Evolutionary conservation across 176 grass and related monocot species (phyloP), one percentile per base, ranked within the genome.

Genomic region (barley (Hordeum vulgare)): DNA sequence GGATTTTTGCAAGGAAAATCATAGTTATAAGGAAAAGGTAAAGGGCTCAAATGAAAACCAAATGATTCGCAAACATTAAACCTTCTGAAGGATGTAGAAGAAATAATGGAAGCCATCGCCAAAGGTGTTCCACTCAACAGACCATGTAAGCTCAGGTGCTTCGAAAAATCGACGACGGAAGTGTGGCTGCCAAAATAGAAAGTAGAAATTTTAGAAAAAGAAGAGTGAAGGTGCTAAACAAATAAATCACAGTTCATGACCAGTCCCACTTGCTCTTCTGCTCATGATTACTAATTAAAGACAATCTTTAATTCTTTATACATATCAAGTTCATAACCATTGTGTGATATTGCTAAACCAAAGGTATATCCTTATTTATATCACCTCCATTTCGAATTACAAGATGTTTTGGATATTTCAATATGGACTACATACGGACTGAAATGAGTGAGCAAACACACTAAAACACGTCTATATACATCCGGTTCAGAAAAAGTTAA

Each of bases 81-180:
- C 95, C 93, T 95, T 95, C 64, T 83, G 87, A 34, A 98, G 85
- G 12, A 64, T 93, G 71, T 95, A 95, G 51, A 98, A 93, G 74
- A 95, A 98, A 76, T 98, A 98, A 79, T 98, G 91, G 81, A 98
- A 98, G 42, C 73, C 83, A 68, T 94, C 93, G 0, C 96, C 96
- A 70, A 98, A 98, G 31, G 85, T 98, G 40, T 76, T 83, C 68
- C 90, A 98, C 51, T 98, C 89, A 24, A 94, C 44, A 75, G 91
- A 94, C 96, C 96, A 98, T 60, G 93, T 94, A 76, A 98, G 94
- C 24, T 44, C 73, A 26, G 85, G 87, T 20, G 85, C 83, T 85
- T 98, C 89, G 72, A 98, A 95, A 85, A 94, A 86, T 79, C 76
- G 78, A 15, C 77, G 80, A 9, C 96, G 78, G 42, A 98, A 94